phyloP scores from a whole-genome alignment of 768 basidiomycete species.

The Suillus occidentalis region DNA sequence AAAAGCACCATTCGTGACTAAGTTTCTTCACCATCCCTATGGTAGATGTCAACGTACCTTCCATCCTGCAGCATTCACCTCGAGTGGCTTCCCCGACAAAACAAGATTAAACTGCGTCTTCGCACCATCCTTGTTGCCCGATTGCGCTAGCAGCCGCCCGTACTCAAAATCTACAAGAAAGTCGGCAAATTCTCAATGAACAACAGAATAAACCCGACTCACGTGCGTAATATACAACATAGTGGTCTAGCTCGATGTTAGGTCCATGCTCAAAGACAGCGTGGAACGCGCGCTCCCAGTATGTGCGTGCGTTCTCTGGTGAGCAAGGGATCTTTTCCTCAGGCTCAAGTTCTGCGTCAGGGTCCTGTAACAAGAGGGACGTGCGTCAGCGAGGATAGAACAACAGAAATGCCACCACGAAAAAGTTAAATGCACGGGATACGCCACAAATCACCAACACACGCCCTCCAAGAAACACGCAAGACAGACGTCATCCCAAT shows the following conservation, averaged over 20 bases:
- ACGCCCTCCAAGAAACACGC: slow-evolving; percentile 83
- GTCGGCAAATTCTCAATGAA: not conserved
- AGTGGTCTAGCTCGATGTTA: slow-evolving; percentile 83
- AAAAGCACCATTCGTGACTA: too few relatives aligned
- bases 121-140: slow-evolving; percentile 61
- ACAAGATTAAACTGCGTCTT: slow-evolving; percentile 77
- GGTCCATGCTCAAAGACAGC: slow-evolving; percentile 69
- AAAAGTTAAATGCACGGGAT: slow-evolving; percentile 60
- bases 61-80: slow-evolving; percentile 57
- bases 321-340: slow-evolving; percentile 36
- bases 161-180: slow-evolving; percentile 74
- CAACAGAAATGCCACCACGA: not conserved
- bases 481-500: slow-evolving; percentile 87
- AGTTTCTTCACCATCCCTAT: too few relatives aligned
- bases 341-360: slow-evolving; percentile 55
- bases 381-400: slow-evolving; percentile 4
- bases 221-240: slow-evolving; percentile 87
- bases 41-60: slow-evolving; percentile 37
- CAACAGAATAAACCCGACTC: slow-evolving; percentile 31
- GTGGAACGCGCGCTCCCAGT: slow-evolving; percentile 58
- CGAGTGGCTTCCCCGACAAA: slow-evolving; percentile 75
- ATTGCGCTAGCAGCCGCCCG: slow-evolving; percentile 74
- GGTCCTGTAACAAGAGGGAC: slow-evolving; percentile 40
- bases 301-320: slow-evolving; percentile 52
- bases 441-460: slow-evolving; percentile 80